These are phyloP conservation scores for Cladophialophora yegresii DNA, from an alignment of 2,329 filamentous ascomycete genomes.

Conservation along the genomic window DNA sequence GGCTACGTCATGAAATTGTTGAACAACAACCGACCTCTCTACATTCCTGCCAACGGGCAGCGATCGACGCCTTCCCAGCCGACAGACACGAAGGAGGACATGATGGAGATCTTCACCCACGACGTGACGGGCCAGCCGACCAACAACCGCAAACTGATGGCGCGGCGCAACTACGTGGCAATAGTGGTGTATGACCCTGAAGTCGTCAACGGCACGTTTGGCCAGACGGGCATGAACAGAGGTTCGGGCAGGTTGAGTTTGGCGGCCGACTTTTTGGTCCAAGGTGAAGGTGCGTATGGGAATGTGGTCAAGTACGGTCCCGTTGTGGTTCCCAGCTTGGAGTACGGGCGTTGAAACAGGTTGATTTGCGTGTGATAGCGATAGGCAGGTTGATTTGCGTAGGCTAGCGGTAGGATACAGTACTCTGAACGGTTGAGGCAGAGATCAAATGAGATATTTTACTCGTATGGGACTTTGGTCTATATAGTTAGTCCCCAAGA, in stretches of 20 bases:
- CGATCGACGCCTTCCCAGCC: slow-evolving; percentile 64
- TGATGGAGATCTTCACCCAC: slow-evolving; percentile 99
- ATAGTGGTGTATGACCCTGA: slow-evolving; percentile 95
- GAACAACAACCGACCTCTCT: slow-evolving; percentile 82
- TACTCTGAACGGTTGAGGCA: neutral
- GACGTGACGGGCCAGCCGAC: slow-evolving; percentile 82
- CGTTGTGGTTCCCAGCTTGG: slow-evolving; percentile 86
- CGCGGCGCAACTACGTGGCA: slow-evolving; percentile 85
- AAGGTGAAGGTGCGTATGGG: slow-evolving; percentile 54
- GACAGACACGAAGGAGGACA: slow-evolving; percentile 96
- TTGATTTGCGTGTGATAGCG: too few relatives aligned
- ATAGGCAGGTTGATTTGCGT: too few relatives aligned
- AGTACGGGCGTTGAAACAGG: slow-evolving; percentile 63
- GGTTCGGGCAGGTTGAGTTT: slow-evolving; percentile 69
- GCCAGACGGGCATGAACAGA: slow-evolving; percentile 46
- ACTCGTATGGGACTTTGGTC: too few relatives aligned
- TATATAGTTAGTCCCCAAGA: neutral
- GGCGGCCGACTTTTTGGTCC: slow-evolving; percentile 94
- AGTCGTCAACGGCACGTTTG: slow-evolving; percentile 57
- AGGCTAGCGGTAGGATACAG: neutral
- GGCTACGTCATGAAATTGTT: slow-evolving; percentile 88
- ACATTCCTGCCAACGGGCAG: slow-evolving; percentile 86
- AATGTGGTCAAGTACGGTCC: slow-evolving; percentile 93
- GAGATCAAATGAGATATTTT: slow-evolving; percentile 4
- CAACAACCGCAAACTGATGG: slow-evolving; percentile 91